These are phyloP conservation scores for Collybia sp. DNA, from an alignment of 768 basidiomycete genomes.

Conservation along the genomic window DNA sequence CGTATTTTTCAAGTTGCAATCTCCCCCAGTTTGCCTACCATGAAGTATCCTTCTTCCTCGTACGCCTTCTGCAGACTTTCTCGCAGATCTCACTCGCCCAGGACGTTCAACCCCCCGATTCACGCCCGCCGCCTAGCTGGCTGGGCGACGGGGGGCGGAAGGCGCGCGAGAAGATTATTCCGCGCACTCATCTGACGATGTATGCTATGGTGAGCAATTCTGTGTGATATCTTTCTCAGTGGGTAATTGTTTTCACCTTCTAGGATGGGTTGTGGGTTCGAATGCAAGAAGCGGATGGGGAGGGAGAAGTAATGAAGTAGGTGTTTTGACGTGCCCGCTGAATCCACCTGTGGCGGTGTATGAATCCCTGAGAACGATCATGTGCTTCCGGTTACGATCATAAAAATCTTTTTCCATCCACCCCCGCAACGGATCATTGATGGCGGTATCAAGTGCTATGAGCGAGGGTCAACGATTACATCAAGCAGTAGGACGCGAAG, in stretches of 20 bases:
- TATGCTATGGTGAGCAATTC: conserved; percentile 24
- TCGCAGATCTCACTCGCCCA: conserved; percentile 28
- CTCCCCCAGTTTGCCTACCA: conserved; percentile 1
- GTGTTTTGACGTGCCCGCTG: not conserved
- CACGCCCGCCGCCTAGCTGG: conserved; percentile 30
- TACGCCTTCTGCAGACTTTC: conserved; percentile 42
- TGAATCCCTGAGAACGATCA: too few species aligned
- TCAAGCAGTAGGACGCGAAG: too few species aligned
- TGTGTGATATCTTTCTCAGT: not conserved
- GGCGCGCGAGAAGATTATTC: conserved; percentile 28
- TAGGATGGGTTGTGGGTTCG: not conserved
- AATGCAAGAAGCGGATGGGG: not conserved
- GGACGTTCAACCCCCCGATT: conserved; percentile 31
- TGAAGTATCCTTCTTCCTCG: conserved; percentile 35
- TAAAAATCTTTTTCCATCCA: too few species aligned
- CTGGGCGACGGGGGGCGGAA: conserved; percentile 26
- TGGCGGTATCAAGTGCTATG: too few species aligned
- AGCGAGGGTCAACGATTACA: too few species aligned
- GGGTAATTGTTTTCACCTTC: not conserved
- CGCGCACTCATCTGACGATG: conserved; percentile 35
- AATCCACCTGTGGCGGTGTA: too few species aligned
- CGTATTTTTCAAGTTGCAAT: not conserved
- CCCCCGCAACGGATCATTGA: too few species aligned
- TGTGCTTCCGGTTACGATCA: too few species aligned
- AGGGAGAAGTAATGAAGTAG: not conserved